Conservation (phyloP, 148 eudicot genomes). For the Salicornia ramosissima region DNA sequence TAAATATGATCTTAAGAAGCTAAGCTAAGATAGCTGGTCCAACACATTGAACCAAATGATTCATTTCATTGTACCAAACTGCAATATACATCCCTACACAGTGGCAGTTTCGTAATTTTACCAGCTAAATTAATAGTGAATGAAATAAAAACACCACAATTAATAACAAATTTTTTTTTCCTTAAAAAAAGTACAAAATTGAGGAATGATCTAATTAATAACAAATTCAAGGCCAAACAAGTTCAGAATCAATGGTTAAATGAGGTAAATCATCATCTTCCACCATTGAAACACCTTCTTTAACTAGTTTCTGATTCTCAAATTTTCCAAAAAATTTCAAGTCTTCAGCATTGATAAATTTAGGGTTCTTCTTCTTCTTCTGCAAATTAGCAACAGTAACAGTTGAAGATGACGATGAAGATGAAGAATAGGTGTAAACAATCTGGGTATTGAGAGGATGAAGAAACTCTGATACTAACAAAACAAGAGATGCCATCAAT, state of each 20-base stretch:
- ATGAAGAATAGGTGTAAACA: conserved; percentile 14
- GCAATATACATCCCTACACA: no score
- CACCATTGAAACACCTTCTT: not conserved
- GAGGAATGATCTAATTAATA: not conserved
- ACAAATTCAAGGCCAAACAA: conserved; percentile 29
- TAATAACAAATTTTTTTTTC: no score
- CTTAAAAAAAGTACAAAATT: not conserved
- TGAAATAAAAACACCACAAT: not conserved
- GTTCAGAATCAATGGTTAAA: conserved; percentile 23
- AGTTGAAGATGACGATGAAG: not conserved
- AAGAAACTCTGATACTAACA: conserved; percentile 28
- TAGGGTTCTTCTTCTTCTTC: not conserved
- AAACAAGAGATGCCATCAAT: conserved; percentile 34
- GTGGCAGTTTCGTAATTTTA: no score
- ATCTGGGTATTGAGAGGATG: conserved; percentile 23
- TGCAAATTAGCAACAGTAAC: not conserved
- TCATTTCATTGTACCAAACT: no score
- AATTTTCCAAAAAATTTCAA: not conserved
- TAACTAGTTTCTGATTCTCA: not conserved
- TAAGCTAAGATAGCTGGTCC: no score
- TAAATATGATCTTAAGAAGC: no score
- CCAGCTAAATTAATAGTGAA: no score
- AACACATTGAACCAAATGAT: no score
- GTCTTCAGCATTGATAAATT: not conserved
- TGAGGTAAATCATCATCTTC: conserved; percentile 19